phyloP scores from a whole-genome alignment of 768 basidiomycete species.

The Cystofilobasidium bisporidii region DNA sequence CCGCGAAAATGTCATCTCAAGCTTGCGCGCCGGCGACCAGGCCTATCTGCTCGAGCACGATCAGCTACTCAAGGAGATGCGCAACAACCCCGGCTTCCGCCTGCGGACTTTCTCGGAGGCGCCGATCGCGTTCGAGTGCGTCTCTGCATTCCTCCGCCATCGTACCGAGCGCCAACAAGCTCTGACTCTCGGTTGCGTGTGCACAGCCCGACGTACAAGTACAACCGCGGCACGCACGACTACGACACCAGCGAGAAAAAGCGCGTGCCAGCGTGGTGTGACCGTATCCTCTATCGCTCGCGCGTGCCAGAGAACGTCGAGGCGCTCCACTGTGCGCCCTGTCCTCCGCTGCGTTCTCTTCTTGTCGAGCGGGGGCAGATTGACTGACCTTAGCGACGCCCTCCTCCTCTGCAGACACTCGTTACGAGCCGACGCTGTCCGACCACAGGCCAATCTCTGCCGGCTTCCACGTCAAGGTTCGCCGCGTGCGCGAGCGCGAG shows the following conservation, averaged over 20 bases:
- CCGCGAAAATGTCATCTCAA: slow-evolving; percentile 66
- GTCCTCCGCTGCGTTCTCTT: slow-evolving; percentile 6
- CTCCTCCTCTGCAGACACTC: slow-evolving; percentile 42
- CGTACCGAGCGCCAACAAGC: background rate
- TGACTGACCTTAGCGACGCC: no score
- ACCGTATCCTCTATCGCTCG: slow-evolving; percentile 71
- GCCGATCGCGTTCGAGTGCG: slow-evolving; percentile 55
- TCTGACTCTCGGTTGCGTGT: background rate
- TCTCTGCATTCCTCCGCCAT: background rate
- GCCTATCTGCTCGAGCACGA: slow-evolving; percentile 62
- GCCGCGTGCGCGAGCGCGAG: slow-evolving; percentile 55
- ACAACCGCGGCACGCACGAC: slow-evolving; percentile 63
- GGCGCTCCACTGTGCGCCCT: slow-evolving; percentile 33
- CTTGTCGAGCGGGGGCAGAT: no score
- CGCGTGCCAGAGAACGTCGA: slow-evolving; percentile 42
- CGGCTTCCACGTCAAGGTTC: slow-evolving; percentile 63
- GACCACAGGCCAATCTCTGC: slow-evolving; percentile 86
- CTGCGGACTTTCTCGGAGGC: slow-evolving; percentile 72
- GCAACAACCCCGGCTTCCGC: slow-evolving; percentile 74
- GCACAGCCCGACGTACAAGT: slow-evolving; percentile 39
- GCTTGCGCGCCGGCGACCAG: slow-evolving; percentile 59
- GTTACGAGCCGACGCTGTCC: slow-evolving; percentile 79
- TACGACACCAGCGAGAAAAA: slow-evolving; percentile 86
- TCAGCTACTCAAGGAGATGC: slow-evolving; percentile 78
- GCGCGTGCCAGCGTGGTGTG: slow-evolving; percentile 91